A percentile compares a stretch with the other conserved stretches of the same genome.
Evolutionary conservation across 495 filamentous ascomycete genomes (phyloP).

Genomic region (Bathelium albidoporum): DNA sequence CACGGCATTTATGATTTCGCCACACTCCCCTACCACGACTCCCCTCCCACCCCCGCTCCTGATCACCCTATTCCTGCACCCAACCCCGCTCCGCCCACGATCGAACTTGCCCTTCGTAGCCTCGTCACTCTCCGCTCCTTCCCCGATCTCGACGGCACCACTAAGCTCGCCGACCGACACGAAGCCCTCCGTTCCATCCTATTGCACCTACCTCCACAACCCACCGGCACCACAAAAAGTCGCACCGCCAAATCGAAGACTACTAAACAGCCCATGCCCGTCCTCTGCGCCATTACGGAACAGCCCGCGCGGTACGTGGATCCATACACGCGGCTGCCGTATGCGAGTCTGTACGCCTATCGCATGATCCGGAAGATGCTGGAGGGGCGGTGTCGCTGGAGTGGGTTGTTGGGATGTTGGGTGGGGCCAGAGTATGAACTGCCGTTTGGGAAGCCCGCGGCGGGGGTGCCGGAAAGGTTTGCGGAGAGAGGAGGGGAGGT

Average conservation of each 20-base stretch:
- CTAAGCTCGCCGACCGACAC: neutral
- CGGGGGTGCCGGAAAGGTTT: conserved; percentile 32
- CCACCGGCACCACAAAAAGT: neutral
- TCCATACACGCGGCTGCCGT: conserved; percentile 30
- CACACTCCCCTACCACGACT: conserved; percentile 6
- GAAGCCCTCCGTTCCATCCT: neutral
- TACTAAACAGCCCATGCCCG: neutral
- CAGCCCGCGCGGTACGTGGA: conserved; percentile 27
- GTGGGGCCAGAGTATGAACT: conserved; percentile 21
- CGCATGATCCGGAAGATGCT: conserved; percentile 25
- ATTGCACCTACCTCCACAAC: neutral
- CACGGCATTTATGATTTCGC: conserved; percentile 29
- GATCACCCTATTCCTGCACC: neutral
- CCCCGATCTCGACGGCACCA: conserved; percentile 3
- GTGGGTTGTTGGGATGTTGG: conserved; percentile 27
- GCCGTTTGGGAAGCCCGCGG: conserved; percentile 22
- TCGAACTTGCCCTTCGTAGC: conserved; percentile 21
- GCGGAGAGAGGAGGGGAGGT: neutral
- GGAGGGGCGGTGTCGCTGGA: conserved; percentile 27
- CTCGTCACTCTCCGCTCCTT: conserved; percentile 22
- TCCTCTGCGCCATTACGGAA: conserved; percentile 25
- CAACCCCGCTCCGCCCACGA: conserved; percentile 2
- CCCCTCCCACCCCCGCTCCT: conserved; percentile 7
- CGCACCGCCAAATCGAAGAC: neutral
- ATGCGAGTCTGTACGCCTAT: conserved; percentile 26